These are phyloP conservation scores for Dactylellina parvicollis DNA, from an alignment of 2,329 filamentous ascomycete genomes.

Conservation along the genomic window DNA sequence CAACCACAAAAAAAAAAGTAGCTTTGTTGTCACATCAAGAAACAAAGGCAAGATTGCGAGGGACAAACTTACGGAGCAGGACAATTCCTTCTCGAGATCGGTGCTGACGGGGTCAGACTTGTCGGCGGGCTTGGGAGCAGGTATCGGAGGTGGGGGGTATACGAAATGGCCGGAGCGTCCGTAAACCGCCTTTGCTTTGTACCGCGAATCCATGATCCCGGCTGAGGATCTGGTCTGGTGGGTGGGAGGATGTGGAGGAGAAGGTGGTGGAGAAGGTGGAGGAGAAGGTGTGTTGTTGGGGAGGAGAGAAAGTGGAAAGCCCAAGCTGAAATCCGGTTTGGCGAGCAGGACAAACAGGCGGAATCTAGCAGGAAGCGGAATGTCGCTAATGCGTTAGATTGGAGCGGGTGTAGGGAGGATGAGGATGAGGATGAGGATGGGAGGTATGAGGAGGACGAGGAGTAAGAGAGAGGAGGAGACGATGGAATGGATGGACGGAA, in stretches of 20 bases:
- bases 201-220: conserved; percentile 35
- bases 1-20: not conserved
- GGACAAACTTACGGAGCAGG: conserved; percentile 79
- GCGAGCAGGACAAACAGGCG: too few species aligned
- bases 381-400: too few species aligned
- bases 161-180: conserved; percentile 6
- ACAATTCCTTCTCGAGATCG: conserved; percentile 89
- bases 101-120: conserved; percentile 34
- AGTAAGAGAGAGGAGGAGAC: not conserved
- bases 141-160: conserved; percentile 16
- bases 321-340: not conserved
- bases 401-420: too few species aligned
- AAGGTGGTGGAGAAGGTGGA: not conserved
- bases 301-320: conserved; percentile 12
- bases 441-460: not conserved
- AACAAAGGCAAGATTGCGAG: not conserved
- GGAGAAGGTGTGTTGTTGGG: not conserved
- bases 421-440: not conserved
- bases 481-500: not conserved
- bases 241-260: not conserved
- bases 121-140: conserved; percentile 35
- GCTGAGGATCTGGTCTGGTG: too few species aligned
- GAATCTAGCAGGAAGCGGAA: too few species aligned
- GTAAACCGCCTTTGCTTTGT: conserved; percentile 24
- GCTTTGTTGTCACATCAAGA: not conserved